Conservation (phyloP, 2,329 filamentous ascomycete species). For the Diaporthe sp. region DNA sequence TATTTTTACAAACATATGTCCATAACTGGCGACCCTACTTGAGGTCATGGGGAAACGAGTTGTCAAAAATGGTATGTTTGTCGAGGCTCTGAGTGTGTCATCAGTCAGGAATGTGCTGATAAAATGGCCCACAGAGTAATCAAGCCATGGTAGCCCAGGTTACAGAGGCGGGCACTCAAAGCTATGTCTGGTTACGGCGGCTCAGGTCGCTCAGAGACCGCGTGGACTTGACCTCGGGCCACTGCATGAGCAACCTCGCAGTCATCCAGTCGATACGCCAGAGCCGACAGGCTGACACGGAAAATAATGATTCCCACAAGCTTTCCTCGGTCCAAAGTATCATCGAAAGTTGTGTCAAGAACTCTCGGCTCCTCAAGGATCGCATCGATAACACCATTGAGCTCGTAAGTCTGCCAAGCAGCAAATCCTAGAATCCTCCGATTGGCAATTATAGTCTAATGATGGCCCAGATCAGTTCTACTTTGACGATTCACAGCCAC, state of each 20-base stretch:
- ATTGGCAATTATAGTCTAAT: not conserved
- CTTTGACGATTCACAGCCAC: constrained; percentile 32
- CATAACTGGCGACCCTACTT: constrained; percentile 39
- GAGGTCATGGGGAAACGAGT: constrained; percentile 31
- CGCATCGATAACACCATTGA: constrained; percentile 39
- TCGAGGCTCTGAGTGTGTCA: not conserved
- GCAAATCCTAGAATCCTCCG: not conserved
- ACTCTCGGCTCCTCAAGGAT: constrained; percentile 29
- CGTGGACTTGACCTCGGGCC: constrained; percentile 25
- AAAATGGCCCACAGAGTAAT: not conserved
- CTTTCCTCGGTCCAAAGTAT: constrained; percentile 1
- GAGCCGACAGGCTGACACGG: not conserved
- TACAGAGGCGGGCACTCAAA: not conserved
- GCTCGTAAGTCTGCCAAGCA: constrained; percentile 1
- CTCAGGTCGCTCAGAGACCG: constrained; percentile 26
- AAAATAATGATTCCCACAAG: not conserved
- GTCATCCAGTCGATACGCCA: constrained; percentile 29
- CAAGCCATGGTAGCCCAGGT: constrained; percentile 33
- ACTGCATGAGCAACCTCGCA: constrained; percentile 34
- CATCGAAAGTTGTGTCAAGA: constrained; percentile 26
- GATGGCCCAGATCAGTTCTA: constrained; percentile 36
- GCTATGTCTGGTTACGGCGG: constrained; percentile 5
- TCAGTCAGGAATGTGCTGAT: not conserved
- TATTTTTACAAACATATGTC: constrained; percentile 34
- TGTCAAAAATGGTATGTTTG: constrained; percentile 27